phyloP scores from a whole-genome alignment of 768 basidiomycete species.

The Boletus bicolor region DNA sequence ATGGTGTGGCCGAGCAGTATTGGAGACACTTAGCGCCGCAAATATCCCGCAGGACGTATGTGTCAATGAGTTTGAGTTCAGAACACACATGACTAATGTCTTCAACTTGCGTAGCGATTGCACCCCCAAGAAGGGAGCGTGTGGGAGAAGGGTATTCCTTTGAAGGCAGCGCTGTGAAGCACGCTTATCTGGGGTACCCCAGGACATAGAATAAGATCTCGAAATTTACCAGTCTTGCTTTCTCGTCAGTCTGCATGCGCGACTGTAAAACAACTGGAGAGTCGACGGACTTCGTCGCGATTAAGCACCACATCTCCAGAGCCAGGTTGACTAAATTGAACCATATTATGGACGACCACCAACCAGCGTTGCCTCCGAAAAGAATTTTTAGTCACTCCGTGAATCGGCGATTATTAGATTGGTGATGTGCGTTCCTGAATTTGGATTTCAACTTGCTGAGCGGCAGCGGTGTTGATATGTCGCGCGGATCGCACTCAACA shows the following conservation, averaged over 20 bases:
- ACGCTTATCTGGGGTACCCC: neutral
- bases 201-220: neutral
- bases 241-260: neutral
- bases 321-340: constrained; percentile 11
- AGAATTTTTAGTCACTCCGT: neutral
- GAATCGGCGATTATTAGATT: neutral
- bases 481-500: too few species aligned
- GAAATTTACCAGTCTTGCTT: neutral
- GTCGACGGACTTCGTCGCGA: neutral
- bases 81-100: constrained; percentile 9
- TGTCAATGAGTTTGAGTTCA: neutral
- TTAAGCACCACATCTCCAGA: constrained; percentile 25
- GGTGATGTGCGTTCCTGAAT: constrained; percentile 1
- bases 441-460: neutral
- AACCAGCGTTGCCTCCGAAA: constrained; percentile 1
- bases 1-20: constrained; percentile 58
- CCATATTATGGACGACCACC: neutral
- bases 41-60: constrained; percentile 50
- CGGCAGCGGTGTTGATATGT: too few species aligned
- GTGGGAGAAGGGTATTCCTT: constrained; percentile 39
- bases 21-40: constrained; percentile 52
- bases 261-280: neutral
- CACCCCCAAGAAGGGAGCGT: constrained; percentile 56
- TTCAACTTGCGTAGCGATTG: constrained; percentile 38
- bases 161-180: constrained; percentile 12